phyloP scores from a whole-genome alignment of 495 filamentous ascomycete species.

The Penicillium bialowiezense region DNA sequence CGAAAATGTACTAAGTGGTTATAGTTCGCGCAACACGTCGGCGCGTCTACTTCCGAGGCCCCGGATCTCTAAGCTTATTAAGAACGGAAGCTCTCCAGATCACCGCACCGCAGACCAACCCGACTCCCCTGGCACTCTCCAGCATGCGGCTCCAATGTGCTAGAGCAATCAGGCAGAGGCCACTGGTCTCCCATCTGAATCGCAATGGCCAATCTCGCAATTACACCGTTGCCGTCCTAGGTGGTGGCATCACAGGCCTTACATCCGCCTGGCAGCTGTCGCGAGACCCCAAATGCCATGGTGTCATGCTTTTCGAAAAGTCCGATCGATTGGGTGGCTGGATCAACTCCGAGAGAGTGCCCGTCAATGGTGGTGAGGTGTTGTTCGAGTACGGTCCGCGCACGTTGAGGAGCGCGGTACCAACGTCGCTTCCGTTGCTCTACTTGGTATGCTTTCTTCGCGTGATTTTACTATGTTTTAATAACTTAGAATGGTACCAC shows the following conservation, averaged over 20 bases:
- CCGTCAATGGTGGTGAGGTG: constrained; percentile 59
- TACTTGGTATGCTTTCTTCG: constrained; percentile 50
- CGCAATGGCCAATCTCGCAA: constrained; percentile 19
- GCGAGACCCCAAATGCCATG: constrained; percentile 53
- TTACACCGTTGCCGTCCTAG: constrained; percentile 68
- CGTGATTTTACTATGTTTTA: neutral
- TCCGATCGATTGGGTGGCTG: constrained; percentile 73
- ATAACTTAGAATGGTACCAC: neutral
- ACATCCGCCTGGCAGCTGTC: constrained; percentile 72
- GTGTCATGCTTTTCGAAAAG: constrained; percentile 78
- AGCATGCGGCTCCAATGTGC: constrained; percentile 33
- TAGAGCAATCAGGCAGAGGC: constrained; percentile 20
- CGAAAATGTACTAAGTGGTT: too few species aligned
- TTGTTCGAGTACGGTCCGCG: constrained; percentile 85
- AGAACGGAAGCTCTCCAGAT: constrained; percentile 3
- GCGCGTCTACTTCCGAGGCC: too few species aligned
- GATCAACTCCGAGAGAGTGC: constrained; percentile 65
- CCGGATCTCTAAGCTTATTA: constrained; percentile 16
- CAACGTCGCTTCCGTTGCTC: constrained; percentile 46
- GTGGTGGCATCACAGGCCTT: constrained; percentile 89
- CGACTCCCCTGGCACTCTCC: too few species aligned
- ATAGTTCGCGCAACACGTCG: too few species aligned
- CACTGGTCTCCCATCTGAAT: constrained; percentile 12
- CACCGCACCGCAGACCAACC: neutral
- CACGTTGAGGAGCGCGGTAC: constrained; percentile 59